Percentiles rank a stretch among this genome's conserved stretches.
phyloP scores from a whole-genome alignment of 177 flowering plant genomes.

The Vitis hybrid region DNA sequence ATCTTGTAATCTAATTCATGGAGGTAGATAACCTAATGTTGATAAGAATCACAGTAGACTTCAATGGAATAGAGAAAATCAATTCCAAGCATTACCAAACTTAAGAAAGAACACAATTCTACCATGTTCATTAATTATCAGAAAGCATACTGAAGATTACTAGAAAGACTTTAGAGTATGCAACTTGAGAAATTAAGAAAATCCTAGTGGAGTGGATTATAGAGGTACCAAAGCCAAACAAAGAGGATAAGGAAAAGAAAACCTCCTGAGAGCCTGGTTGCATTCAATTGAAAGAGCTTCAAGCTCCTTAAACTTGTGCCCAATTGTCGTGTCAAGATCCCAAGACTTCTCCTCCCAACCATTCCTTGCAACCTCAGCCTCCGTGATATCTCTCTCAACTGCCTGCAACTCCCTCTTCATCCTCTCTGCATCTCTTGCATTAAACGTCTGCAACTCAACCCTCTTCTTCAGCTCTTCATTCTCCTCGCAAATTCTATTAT shows the following conservation, averaged over 20 bases:
- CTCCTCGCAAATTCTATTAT: constrained; percentile 59
- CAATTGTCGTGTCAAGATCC: constrained; percentile 43
- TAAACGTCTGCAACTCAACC: constrained; percentile 66
- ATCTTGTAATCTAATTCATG: too few relatives aligned
- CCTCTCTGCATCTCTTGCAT: constrained; percentile 16
- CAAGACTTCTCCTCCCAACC: constrained; percentile 75
- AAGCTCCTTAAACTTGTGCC: constrained; percentile 56
- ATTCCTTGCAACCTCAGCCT: constrained; percentile 52
- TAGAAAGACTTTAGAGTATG: too few relatives aligned
- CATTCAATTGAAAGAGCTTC: constrained; percentile 55
- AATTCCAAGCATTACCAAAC: too few relatives aligned
- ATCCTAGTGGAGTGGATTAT: neutral
- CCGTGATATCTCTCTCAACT: constrained; percentile 80
- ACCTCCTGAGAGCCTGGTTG: constrained; percentile 64
- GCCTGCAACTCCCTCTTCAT: too few relatives aligned
- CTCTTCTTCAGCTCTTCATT: constrained; percentile 74
- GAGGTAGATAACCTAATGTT: too few relatives aligned
- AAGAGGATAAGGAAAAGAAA: neutral
- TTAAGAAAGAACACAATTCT: too few relatives aligned
- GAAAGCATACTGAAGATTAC: too few relatives aligned
- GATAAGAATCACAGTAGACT: too few relatives aligned
- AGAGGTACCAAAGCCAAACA: neutral
- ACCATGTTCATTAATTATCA: too few relatives aligned
- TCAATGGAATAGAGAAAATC: too few relatives aligned
- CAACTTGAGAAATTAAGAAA: neutral